A percentile compares a stretch with the other conserved stretches of the same genome.
Evolutionary conservation across 1,284 basidiomycete genomes (phyloP).

Genomic region (Tilletiaria anomala): DNA sequence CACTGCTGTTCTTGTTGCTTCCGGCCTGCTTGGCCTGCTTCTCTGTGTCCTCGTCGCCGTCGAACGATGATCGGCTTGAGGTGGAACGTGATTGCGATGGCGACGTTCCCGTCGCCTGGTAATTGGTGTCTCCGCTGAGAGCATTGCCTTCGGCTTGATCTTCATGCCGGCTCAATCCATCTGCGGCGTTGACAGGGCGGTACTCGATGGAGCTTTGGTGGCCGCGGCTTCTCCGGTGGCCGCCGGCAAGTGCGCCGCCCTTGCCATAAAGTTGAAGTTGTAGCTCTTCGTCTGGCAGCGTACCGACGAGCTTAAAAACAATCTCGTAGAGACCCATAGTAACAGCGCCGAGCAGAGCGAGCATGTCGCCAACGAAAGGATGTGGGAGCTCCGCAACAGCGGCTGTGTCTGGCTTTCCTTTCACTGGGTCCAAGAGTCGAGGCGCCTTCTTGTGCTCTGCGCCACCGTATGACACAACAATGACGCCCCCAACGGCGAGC

Average conservation of each 20-base stretch:
- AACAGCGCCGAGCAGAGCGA: constrained; percentile 24
- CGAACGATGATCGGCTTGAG: too few species aligned
- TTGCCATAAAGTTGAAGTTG: constrained; percentile 1
- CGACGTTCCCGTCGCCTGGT: too few species aligned
- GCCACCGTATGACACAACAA: constrained; percentile 32
- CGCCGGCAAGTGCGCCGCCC: too few species aligned
- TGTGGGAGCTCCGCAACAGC: neutral
- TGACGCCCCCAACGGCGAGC: constrained; percentile 28
- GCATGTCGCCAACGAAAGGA: neutral
- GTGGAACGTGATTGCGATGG: too few species aligned
- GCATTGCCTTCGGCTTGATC: constrained; percentile 1
- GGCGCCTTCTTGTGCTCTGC: constrained; percentile 16
- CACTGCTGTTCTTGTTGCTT: constrained; percentile 7
- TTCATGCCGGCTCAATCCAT: neutral
- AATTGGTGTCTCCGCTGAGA: constrained; percentile 5
- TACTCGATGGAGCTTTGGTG: too few species aligned
- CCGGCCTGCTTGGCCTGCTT: neutral
- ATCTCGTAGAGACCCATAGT: constrained; percentile 38
- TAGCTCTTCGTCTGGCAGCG: constrained; percentile 20
- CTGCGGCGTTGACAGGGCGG: neutral
- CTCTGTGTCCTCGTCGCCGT: constrained; percentile 3
- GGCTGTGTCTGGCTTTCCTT: too few species aligned
- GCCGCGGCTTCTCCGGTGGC: too few species aligned
- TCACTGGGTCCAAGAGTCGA: constrained; percentile 13
- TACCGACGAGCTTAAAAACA: constrained; percentile 31